Base-by-base conservation (phyloP, 805 yeast species). In the Zygotorulaspora chibaensis region DNA sequence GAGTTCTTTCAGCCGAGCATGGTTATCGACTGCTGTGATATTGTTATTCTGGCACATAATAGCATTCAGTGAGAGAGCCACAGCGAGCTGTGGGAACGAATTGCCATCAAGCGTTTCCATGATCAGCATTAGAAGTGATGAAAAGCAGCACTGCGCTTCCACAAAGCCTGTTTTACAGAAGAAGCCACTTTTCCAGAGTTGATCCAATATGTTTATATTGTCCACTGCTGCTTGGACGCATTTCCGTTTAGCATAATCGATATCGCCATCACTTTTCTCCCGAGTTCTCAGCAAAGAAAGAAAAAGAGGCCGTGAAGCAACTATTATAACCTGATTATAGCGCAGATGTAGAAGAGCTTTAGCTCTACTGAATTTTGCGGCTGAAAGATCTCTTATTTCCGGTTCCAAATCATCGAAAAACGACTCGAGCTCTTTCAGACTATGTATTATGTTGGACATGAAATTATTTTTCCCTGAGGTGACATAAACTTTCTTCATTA, bases 121-220 rank as follows among this genome's bases (percentile, higher is more conserved):
- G 17, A 55, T 56, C 4, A 63, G 52, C 16, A 69, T 62, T 38
- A 68, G 46, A 8, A 67, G 47, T 0, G 73, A 57, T 18, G 68
- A 60, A 46, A 68, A 68, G 38, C 69, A 55, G 47, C 65, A 67
- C 46, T 70, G 66, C 3, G 67, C 66, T 52, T 69, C 71, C 70
- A 70, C 65, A 49, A 67, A 68, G 28, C 70, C 73, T 55, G 61
- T 67, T 13, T 67, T 63, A 5, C 65, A 63, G 37, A 68, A 57
- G 48, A 61, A 43, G 3, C 63, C 64, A 45, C 55, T 47, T 16
- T 52, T 54, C 31, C 57, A 57, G 34, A 69, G 51, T 27, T 57
- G 59, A n/a, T 51, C 47, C 2, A 68, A 45, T 26, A 66, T 51
- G 23, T 56, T 57, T 38, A 69, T 58, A 23, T 63, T 65, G 9